phyloP scores from a whole-genome alignment of 805 yeast species.

The Saturnispora silvae region DNA sequence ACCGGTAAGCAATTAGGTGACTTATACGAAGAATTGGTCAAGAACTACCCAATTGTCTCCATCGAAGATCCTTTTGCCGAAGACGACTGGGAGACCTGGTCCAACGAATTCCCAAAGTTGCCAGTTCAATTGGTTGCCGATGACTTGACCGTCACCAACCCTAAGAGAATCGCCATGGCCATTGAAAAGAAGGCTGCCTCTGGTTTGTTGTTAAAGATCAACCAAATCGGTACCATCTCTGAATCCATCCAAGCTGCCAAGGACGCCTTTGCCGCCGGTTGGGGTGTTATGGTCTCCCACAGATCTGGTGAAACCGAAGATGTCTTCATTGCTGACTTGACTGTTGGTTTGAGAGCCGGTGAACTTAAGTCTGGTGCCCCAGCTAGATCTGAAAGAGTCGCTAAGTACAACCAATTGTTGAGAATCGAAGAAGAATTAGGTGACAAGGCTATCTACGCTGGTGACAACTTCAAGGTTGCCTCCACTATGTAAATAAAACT shows the following conservation, averaged over 20 bases:
- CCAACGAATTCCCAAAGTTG: conserved; percentile 66
- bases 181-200: conserved; percentile 93
- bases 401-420: conserved; percentile 95
- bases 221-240: conserved; percentile 95
- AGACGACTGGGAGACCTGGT: conserved; percentile 99
- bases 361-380: conserved; percentile 99
- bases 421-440: conserved; percentile 99
- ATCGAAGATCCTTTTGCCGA: conserved; percentile 99
- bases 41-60: conserved; percentile 94
- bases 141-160: conserved; percentile 98
- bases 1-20: conserved; percentile 79
- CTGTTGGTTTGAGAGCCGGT: conserved; percentile 97
- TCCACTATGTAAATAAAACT: conserved; percentile 24
- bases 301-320: conserved; percentile 99
- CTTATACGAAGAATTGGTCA: conserved; percentile 68
- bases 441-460: conserved; percentile 94
- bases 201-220: conserved; percentile 92
- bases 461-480: conserved; percentile 72
- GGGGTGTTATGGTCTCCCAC: conserved; percentile 99
- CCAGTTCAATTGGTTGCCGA: conserved; percentile 92
- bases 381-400: conserved; percentile 99
- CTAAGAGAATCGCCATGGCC: conserved; percentile 86
- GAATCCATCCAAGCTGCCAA: conserved; percentile 97
- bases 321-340: conserved; percentile 93
- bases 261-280: conserved; percentile 88